A percentile compares a stretch with the other conserved stretches of the same genome.
phyloP scores from a whole-genome alignment of 148 eudicot species.

The Rhododendron ovatum region DNA sequence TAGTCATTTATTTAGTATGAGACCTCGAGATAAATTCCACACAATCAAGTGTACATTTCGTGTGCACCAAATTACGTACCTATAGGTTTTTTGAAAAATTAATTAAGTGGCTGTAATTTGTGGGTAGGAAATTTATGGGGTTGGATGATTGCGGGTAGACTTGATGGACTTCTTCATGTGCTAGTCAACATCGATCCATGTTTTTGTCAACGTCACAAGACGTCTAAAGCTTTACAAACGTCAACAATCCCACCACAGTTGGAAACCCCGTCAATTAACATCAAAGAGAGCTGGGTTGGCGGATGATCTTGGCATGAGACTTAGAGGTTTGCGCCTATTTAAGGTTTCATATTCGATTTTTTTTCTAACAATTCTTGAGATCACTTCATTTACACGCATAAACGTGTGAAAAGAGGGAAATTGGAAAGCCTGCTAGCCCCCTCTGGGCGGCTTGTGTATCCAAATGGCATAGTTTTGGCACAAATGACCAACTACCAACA shows the following conservation, averaged over 20 bases:
- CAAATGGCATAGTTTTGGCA: too few relatives aligned
- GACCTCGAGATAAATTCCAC: background rate
- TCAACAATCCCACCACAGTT: background rate
- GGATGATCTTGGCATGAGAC: too few relatives aligned
- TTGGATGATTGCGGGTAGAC: background rate
- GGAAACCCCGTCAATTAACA: background rate
- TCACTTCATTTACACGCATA: too few relatives aligned
- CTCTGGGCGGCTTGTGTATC: too few relatives aligned
- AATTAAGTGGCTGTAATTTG: background rate
- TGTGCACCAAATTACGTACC: background rate
- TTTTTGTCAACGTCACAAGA: background rate
- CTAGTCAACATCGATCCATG: background rate
- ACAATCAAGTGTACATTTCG: background rate
- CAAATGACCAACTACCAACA: too few relatives aligned
- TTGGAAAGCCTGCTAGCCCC: too few relatives aligned
- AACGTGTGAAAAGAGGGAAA: too few relatives aligned
- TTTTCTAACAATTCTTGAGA: too few relatives aligned
- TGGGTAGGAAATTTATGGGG: background rate
- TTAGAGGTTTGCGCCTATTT: too few relatives aligned
- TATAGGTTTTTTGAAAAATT: background rate
- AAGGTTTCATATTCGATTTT: too few relatives aligned
- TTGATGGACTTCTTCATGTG: background rate
- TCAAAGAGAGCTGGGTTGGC: too few relatives aligned
- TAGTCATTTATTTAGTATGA: too few relatives aligned
- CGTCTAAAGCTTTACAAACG: background rate